phyloP scores from a whole-genome alignment of 768 basidiomycete genomes.

The Calocybe indica region DNA sequence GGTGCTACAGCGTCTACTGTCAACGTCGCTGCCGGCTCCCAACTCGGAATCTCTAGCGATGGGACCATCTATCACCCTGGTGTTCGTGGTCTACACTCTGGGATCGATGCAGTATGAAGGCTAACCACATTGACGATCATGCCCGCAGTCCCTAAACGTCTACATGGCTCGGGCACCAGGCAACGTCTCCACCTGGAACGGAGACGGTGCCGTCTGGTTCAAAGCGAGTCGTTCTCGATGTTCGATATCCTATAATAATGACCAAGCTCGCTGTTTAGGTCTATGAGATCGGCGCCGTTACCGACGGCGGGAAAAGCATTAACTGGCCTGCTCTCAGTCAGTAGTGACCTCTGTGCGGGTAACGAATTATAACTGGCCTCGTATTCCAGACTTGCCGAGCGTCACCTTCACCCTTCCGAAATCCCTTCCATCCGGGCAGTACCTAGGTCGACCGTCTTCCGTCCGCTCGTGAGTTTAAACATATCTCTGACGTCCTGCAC shows the following conservation, averaged over 20 bases:
- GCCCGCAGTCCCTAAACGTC: conserved; percentile 19
- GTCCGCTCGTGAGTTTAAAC: neutral
- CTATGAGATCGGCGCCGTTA: conserved; percentile 36
- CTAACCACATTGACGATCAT: neutral
- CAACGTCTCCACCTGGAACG: conserved; percentile 32
- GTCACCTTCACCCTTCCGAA: conserved; percentile 31
- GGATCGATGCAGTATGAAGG: neutral
- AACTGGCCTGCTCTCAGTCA: conserved; percentile 38
- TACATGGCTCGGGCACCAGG: conserved; percentile 38
- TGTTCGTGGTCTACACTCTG: conserved; percentile 16
- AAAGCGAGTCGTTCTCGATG: conserved; percentile 12
- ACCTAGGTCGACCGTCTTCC: conserved; percentile 11
- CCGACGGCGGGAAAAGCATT: conserved; percentile 40
- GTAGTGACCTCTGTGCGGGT: conserved; percentile 1
- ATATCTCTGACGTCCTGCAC: neutral
- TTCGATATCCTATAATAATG: neutral
- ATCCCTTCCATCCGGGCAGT: conserved; percentile 30
- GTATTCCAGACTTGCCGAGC: conserved; percentile 10
- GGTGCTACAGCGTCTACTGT: conserved; percentile 35
- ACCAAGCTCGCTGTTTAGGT: conserved; percentile 17
- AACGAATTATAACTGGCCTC: neutral
- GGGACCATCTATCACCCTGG: conserved; percentile 44
- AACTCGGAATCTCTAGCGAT: conserved; percentile 35
- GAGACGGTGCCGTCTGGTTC: conserved; percentile 45
- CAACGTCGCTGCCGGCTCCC: conserved; percentile 37